A percentile compares a stretch with the other conserved stretches of the same genome.
phyloP scores from a whole-genome alignment of 208 protist species.

The Trypanosoma avium region DNA sequence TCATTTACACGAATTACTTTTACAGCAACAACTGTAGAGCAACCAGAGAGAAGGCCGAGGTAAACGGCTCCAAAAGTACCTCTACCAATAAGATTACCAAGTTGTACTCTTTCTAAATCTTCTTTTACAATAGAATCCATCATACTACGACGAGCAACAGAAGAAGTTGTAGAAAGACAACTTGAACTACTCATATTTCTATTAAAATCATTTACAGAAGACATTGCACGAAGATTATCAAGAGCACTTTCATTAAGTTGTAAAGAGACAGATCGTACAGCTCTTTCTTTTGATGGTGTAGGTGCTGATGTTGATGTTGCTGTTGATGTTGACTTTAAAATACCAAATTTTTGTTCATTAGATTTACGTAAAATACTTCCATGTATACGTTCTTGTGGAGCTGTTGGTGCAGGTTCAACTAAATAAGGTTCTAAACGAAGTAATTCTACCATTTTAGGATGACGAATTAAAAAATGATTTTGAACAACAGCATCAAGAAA shows the following conservation, averaged over 20 bases:
- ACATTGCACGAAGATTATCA: slow-evolving; percentile 21
- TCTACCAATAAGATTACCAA: slow-evolving; percentile 50
- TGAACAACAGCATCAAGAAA: slow-evolving; percentile 35
- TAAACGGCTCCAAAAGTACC: slow-evolving; percentile 68
- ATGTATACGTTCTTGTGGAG: neutral
- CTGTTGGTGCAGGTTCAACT: no score
- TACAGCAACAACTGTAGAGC: slow-evolving; percentile 55
- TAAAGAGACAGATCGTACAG: neutral
- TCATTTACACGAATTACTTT: slow-evolving; percentile 53
- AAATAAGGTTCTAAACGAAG: slow-evolving; percentile 32
- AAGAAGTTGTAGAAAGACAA: slow-evolving; percentile 44
- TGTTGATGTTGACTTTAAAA: no score
- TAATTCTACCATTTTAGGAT: slow-evolving; percentile 43
- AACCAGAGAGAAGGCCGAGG: slow-evolving; percentile 44
- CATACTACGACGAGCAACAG: slow-evolving; percentile 38
- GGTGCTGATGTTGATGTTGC: no score
- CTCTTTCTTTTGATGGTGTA: neutral
- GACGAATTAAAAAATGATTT: slow-evolving; percentile 47
- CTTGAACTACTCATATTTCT: slow-evolving; percentile 31
- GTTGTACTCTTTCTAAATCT: slow-evolving; percentile 21
- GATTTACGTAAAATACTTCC: neutral
- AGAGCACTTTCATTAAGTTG: slow-evolving; percentile 32
- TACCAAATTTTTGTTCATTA: neutral
- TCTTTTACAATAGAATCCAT: slow-evolving; percentile 48
- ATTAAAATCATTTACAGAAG: slow-evolving; percentile 1